phyloP scores from a whole-genome alignment of 805 yeast species.

The Teunomyces panamensis region DNA sequence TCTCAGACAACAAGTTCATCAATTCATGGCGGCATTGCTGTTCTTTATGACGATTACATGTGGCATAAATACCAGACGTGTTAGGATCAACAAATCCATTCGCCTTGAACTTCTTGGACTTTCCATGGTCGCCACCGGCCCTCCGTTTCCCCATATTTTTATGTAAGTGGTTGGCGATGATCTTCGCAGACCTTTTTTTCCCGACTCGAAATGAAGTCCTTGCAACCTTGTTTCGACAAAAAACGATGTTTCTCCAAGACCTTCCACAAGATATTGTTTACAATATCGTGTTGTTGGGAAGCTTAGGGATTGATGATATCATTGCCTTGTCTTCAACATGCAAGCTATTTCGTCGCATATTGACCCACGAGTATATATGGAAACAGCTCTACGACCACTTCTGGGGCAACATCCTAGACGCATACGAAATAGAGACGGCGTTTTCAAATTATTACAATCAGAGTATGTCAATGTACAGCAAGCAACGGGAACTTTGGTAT shows the following conservation, averaged over 20 bases:
- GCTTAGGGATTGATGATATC: conserved; percentile 10
- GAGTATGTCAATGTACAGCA: neutral
- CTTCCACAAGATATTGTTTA: conserved; percentile 8
- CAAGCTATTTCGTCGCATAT: neutral
- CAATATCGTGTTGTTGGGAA: conserved; percentile 14
- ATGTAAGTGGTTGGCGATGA: neutral
- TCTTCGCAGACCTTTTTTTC: neutral
- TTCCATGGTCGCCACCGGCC: conserved; percentile 15
- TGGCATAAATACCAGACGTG: conserved; percentile 83
- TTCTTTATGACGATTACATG: conserved; percentile 83
- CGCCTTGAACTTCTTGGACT: conserved; percentile 45
- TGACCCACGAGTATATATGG: conserved; percentile 5
- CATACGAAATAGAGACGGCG: conserved; percentile 4
- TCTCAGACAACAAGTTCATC: conserved; percentile 48
- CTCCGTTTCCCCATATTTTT: conserved; percentile 29
- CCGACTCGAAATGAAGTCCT: neutral
- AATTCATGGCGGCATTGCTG: conserved; percentile 74
- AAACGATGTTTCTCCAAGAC: neutral
- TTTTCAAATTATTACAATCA: neutral
- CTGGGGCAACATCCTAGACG: conserved; percentile 6
- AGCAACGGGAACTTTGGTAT: neutral
- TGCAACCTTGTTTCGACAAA: neutral
- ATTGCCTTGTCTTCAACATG: neutral
- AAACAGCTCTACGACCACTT: conserved; percentile 3
- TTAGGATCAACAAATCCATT: conserved; percentile 71